Base-by-base conservation (phyloP, 2,329 filamentous ascomycete genomes). In the Thermoascus crustaceus region DNA sequence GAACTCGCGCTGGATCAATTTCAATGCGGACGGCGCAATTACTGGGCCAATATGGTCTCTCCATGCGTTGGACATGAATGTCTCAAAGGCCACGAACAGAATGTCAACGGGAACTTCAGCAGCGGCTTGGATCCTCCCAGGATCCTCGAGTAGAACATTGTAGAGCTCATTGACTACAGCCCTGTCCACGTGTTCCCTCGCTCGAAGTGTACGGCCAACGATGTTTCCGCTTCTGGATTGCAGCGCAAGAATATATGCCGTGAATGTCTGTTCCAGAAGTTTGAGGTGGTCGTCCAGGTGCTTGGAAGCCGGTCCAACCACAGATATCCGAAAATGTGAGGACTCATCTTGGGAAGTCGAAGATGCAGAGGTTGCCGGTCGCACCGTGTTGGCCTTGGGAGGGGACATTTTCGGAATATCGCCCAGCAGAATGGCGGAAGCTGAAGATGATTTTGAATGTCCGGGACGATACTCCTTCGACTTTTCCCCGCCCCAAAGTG, bases 21-120 rank as follows among this genome's bases (percentile, higher is more conserved):
- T 75, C 23, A 95, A 69, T 4, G 78, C 73, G 30, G 81, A 71
- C 34, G 76, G 71, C 1, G 84, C 78, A 57, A 96, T 78, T 37
- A 96, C 76, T 3, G 85, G 78, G 0, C 89, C 89, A 71, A 95
- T 87, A 48, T 85, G 81, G 45, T 89, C 83, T 40, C 75, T 79
- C 89, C 89, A 96, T 8, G 85, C 87, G 43, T 87, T 80, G 39
- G 78, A 79, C 41, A 95, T 67, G 48, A 95, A 96, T 42, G 93
- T 95, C 57, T 95, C 88, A 55, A 95, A 96, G 0, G 88, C 83
- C 17, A 84, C 82, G 53, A 95, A 94, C 4, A 96, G 73, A 13
- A 89, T 79, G 52, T 95, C 87, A 6, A 89, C 78, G 3, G 80
- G 75, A 6, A 85, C 72, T 40, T 94, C 86, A 0, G 78, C 73